Evolutionary conservation across 495 filamentous ascomycete genomes (phyloP).

Genomic region (Aspergillus funiculosus): DNA sequence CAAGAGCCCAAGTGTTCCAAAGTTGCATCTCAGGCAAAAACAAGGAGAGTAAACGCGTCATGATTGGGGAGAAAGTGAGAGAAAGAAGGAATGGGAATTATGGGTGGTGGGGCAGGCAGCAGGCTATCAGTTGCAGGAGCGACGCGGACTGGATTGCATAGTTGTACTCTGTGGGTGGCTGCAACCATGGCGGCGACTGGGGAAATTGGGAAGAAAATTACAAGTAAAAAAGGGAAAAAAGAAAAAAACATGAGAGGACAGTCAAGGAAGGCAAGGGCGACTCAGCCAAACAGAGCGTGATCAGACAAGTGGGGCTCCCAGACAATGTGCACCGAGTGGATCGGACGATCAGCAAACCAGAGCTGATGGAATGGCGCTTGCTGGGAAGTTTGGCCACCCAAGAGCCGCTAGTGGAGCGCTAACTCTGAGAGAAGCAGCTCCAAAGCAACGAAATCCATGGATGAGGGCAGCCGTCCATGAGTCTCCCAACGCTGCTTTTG

Average conservation of each 20-base stretch:
- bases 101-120: conserved; percentile 14
- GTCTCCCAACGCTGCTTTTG: conserved; percentile 47
- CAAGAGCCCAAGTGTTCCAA: conserved; percentile 25
- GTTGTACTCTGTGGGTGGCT: conserved; percentile 19
- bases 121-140: conserved; percentile 31
- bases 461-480: conserved; percentile 23
- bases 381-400: conserved; percentile 20
- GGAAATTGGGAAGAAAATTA: conserved; percentile 5
- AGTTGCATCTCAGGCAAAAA: conserved; percentile 30
- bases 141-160: conserved; percentile 26
- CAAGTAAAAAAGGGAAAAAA: not conserved
- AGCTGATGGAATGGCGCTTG: conserved; percentile 16
- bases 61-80: conserved; percentile 40
- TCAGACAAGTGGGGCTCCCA: conserved; percentile 18
- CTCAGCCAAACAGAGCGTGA: conserved; percentile 24
- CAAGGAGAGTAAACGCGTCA: conserved; percentile 21
- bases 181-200: conserved; percentile 29
- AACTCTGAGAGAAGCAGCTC: conserved; percentile 4
- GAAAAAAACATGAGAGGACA: not conserved
- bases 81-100: conserved; percentile 11
- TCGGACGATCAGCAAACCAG: conserved; percentile 24
- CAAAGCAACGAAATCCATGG: conserved; percentile 35
- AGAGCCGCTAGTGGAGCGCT: conserved; percentile 26
- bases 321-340: conserved; percentile 14
- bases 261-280: conserved; percentile 28